Percentiles rank a stretch among this genome's conserved stretches.
phyloP scores from a whole-genome alignment of 2,329 filamentous ascomycete species.

The Sclerotinia trifoliorum region DNA sequence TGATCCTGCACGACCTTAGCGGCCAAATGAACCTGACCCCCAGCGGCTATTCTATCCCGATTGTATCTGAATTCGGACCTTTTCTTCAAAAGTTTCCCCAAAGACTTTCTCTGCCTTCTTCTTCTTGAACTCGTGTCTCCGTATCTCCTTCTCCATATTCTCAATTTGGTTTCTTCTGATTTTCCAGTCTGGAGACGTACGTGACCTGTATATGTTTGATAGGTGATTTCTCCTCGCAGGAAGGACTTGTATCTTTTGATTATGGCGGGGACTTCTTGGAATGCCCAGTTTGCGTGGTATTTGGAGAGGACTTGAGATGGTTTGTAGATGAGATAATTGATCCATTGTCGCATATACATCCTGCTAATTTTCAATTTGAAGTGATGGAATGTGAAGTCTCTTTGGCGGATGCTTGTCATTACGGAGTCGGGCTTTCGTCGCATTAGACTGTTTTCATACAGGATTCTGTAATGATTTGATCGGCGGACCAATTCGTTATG shows the following conservation, averaged over 20 bases:
- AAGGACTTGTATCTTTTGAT: conserved; percentile 1
- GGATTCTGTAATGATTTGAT: conserved; percentile 9
- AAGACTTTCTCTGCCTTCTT: neutral
- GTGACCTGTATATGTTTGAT: conserved; percentile 12
- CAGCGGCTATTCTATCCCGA: neutral
- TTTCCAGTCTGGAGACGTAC: neutral
- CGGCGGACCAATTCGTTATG: conserved; percentile 12
- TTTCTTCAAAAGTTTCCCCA: neutral
- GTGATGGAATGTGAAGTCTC: conserved; percentile 1
- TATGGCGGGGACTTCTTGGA: conserved; percentile 5
- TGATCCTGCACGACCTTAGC: conserved; percentile 4
- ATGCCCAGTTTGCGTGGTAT: conserved; percentile 1
- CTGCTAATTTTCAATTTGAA: conserved; percentile 11
- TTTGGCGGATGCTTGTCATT: conserved; percentile 24
- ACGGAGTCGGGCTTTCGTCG: neutral
- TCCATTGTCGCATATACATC: conserved; percentile 16
- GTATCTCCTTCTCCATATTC: conserved; percentile 13
- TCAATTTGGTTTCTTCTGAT: neutral
- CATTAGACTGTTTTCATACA: conserved; percentile 1
- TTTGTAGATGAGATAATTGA: conserved; percentile 9
- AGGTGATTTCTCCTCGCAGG: neutral
- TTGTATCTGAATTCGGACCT: neutral
- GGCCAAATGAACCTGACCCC: conserved; percentile 7
- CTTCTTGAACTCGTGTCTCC: neutral
- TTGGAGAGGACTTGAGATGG: neutral